Evolutionary conservation across 805 yeast genomes (phyloP), one percentile per base, ranked within the genome.

Genomic region (Yamadazyma phyllophila): DNA sequence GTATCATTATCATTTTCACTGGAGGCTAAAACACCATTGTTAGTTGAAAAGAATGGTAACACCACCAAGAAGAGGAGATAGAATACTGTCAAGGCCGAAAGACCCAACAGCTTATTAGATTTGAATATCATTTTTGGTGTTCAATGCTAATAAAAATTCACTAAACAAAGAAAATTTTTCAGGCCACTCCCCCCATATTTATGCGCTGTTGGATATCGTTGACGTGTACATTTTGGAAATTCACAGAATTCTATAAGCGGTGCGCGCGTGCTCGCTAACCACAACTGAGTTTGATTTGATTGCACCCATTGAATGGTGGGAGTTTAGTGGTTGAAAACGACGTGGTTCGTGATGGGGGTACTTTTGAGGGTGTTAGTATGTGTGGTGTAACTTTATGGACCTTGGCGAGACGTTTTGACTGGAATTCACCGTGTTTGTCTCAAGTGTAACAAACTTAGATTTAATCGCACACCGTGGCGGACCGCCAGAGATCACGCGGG

Each of bases 1-100:
- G 46, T 49, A 20, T 46, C 58, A 47, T 54, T 61, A 30, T 66
- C 71, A 41, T 20, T 20, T 20, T 20, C 24, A 20, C 24, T 20
- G 24, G 55, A 52, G 20, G 49, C 50, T 26, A 45, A 33, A 17
- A 47, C 55, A 14, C 43, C 48, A 24, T 33, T 36, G 7, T 43
- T 43, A 36, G 34, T 38, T 11, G 59, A 52, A 36, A 69, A 57
- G 47, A 70, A 65, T 26, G 77, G 77, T 53, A 70, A 57, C 20
- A 71, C 55, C 6, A 46, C 46, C 43, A 70, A 59, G 43, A 64
- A 59, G 46, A 61, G 55, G 54, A 65, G 65, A 55, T 61, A 67
- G 33, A 61, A 58, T 43, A 56, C 54, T 45, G 65, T 55, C 31
- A 63, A 48, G 43, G 68, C 62, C 38, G 68, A 54, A 36, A 63